Evolutionary conservation across 2,329 filamentous ascomycete genomes (phyloP).

Genomic region (Xylaria multiplex): DNA sequence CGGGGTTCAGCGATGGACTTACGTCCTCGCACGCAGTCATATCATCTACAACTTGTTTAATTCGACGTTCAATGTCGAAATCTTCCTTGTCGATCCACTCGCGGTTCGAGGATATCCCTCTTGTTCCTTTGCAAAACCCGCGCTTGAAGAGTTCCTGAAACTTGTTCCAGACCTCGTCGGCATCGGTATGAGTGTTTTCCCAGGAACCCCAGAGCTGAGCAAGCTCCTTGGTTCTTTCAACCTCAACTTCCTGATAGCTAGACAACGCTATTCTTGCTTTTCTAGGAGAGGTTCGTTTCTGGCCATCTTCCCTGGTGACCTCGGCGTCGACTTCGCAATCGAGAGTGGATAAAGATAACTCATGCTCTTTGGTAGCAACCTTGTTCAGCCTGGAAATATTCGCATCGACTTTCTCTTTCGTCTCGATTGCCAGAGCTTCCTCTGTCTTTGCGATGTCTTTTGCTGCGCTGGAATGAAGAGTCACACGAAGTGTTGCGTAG

Average conservation of each 20-base stretch:
- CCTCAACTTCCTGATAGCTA: constrained; percentile 35
- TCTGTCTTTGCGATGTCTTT: constrained; percentile 38
- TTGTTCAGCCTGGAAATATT: constrained; percentile 32
- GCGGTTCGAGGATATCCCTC: constrained; percentile 40
- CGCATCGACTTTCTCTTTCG: constrained; percentile 35
- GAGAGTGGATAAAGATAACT: constrained; percentile 37
- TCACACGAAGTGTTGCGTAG: constrained; percentile 43
- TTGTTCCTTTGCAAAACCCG: constrained; percentile 30
- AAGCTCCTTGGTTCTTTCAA: constrained; percentile 37
- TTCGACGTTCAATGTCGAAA: constrained; percentile 40
- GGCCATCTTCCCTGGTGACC: constrained; percentile 35
- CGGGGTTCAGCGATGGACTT: constrained; percentile 32
- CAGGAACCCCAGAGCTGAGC: constrained; percentile 42
- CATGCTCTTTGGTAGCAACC: constrained; percentile 31
- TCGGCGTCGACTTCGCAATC: constrained; percentile 41
- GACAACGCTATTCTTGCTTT: constrained; percentile 34
- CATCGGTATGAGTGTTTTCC: constrained; percentile 42
- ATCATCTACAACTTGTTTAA: constrained; percentile 45
- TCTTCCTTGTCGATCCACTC: constrained; percentile 37
- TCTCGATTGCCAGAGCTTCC: constrained; percentile 31
- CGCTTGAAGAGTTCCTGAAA: constrained; percentile 21
- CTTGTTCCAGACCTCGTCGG: constrained; percentile 36
- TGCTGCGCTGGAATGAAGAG: constrained; percentile 43
- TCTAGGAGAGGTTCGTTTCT: constrained; percentile 27
- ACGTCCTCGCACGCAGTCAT: constrained; percentile 48